Percentiles rank a stretch among this genome's conserved stretches.
Evolutionary conservation across 108 stramenopile species (phyloP).

Genomic region (Aurantiochytrium sp.): DNA sequence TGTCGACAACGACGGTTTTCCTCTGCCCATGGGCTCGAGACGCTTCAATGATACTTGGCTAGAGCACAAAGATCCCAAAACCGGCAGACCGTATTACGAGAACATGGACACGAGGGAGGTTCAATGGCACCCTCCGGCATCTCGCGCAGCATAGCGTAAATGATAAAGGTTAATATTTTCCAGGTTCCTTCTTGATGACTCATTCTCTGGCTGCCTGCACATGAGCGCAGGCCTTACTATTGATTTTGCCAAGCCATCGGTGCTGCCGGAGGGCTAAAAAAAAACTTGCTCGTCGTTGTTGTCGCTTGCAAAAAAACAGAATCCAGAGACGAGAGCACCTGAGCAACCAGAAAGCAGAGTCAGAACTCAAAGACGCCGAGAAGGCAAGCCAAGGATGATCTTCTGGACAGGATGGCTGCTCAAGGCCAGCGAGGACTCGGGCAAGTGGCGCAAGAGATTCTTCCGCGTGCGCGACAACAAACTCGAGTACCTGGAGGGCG

Average conservation of each 20-base stretch:
- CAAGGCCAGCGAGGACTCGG: background rate
- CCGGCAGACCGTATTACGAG: background rate
- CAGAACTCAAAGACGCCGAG: no score
- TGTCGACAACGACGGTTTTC: background rate
- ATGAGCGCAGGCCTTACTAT: no score
- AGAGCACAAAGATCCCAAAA: background rate
- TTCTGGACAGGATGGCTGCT: slow-evolving; percentile 9
- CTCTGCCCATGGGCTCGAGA: background rate
- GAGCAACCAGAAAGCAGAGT: no score
- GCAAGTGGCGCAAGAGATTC: slow-evolving; percentile 9
- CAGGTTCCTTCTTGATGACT: no score
- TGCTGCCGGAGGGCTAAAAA: no score
- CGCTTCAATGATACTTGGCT: background rate
- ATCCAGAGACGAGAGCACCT: no score
- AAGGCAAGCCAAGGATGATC: background rate
- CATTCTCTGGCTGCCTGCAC: no score
- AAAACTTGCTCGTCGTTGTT: no score
- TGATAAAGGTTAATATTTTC: no score
- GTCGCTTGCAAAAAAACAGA: no score
- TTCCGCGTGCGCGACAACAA: slow-evolving; percentile 19
- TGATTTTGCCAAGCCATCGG: no score
- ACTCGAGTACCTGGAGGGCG: background rate
- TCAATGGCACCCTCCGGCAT: background rate
- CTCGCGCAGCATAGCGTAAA: no score
- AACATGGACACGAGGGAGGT: background rate